A percentile compares a stretch with the other conserved stretches of the same genome.
Conservation (phyloP, 176 grass and related monocot genomes). For the Chrysopogon serrulatus region DNA sequence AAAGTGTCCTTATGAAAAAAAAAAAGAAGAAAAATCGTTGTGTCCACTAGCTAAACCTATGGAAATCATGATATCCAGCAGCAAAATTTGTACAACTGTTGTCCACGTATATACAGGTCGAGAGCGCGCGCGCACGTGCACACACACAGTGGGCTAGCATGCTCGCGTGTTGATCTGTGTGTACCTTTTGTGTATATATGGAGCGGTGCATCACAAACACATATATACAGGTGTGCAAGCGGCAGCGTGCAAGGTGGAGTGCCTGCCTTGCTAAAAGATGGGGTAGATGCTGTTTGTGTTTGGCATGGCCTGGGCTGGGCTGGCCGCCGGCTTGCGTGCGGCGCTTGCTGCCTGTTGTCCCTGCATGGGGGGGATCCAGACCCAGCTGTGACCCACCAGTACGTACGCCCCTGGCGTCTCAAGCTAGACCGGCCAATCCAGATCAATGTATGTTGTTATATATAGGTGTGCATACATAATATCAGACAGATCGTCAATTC, state of each 20-base stretch:
- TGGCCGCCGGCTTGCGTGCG: conserved; percentile 10
- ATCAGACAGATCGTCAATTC: too few species aligned
- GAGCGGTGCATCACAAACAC: conserved; percentile 21
- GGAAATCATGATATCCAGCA: too few species aligned
- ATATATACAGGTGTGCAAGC: neutral
- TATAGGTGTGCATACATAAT: too few species aligned
- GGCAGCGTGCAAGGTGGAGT: neutral
- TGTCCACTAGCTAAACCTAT: too few species aligned
- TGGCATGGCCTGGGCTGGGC: neutral
- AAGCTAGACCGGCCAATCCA: neutral
- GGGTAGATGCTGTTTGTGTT: conserved; percentile 2
- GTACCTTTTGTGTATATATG: conserved; percentile 34
- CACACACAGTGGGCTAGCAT: neutral
- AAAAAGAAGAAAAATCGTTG: too few species aligned
- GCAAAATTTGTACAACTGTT: too few species aligned
- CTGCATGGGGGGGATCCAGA: neutral
- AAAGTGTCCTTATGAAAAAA: too few species aligned
- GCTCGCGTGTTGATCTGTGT: conserved; percentile 9
- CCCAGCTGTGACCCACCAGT: neutral
- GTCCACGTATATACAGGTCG: too few species aligned
- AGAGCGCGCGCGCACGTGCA: too few species aligned
- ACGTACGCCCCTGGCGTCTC: neutral
- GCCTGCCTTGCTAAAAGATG: conserved; percentile 8
- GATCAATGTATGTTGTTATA: too few species aligned
- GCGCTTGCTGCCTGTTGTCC: neutral